Evolutionary conservation across 192 early-diverging fungal species (phyloP).

Genomic region (Dispira parvispora): DNA sequence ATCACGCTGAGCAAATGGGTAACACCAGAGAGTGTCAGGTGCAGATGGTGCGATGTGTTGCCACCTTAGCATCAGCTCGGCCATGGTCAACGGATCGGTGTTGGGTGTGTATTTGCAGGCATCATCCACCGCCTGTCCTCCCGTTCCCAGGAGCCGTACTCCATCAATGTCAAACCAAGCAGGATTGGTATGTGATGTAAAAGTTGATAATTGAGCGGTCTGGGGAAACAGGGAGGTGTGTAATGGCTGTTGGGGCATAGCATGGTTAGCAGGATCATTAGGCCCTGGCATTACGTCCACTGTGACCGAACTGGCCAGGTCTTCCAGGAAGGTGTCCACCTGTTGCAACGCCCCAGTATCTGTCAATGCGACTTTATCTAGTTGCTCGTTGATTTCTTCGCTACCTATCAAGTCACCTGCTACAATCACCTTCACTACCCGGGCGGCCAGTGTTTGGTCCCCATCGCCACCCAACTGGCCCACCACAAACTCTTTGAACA

Average conservation of each 20-base stretch:
- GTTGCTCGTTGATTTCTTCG: constrained; percentile 26
- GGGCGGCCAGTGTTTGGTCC: constrained; percentile 35
- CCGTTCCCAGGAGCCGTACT: constrained; percentile 48
- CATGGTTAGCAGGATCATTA: constrained; percentile 54
- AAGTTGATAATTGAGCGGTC: constrained; percentile 38
- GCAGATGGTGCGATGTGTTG: constrained; percentile 81
- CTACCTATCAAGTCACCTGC: constrained; percentile 52
- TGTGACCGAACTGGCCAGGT: constrained; percentile 38
- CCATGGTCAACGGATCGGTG: constrained; percentile 49
- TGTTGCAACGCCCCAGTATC: constrained; percentile 30
- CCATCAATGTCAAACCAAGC: constrained; percentile 50
- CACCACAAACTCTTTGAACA: constrained; percentile 61
- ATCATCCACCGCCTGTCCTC: constrained; percentile 84
- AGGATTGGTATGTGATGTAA: constrained; percentile 67
- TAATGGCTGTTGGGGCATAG: constrained; percentile 80
- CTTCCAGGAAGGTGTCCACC: constrained; percentile 48
- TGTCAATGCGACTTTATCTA: constrained; percentile 23
- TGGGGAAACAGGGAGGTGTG: constrained; percentile 50
- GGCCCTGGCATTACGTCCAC: constrained; percentile 72
- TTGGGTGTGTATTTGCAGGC: constrained; percentile 46
- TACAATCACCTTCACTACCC: constrained; percentile 55
- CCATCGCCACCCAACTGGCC: constrained; percentile 46
- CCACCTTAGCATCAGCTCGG: constrained; percentile 57
- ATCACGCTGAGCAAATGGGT: constrained; percentile 74
- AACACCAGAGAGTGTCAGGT: constrained; percentile 91